Conservation (phyloP, 768 basidiomycete genomes). For the Daedaleopsis nitida region DNA sequence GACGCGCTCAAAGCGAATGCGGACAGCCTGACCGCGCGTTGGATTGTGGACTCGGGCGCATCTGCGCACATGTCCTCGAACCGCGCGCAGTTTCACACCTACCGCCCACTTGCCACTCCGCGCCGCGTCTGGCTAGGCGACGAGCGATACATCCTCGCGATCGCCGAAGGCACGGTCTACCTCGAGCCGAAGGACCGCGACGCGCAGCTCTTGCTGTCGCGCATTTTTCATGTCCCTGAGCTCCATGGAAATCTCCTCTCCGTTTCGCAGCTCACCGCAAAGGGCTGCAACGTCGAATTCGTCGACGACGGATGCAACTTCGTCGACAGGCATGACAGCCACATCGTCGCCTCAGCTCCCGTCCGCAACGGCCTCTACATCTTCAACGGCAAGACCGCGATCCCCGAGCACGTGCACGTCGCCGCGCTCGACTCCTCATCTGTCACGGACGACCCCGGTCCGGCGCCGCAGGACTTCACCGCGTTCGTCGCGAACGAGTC, state of each 20-base stretch:
- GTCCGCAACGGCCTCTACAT: constrained; percentile 16
- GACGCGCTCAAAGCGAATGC: background rate
- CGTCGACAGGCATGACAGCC: background rate
- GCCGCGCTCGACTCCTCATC: background rate
- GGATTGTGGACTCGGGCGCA: constrained; percentile 24
- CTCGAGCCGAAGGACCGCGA: background rate
- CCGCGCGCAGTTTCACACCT: constrained; percentile 10
- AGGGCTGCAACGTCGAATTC: constrained; percentile 2
- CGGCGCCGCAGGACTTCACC: background rate
- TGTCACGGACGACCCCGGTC: background rate
- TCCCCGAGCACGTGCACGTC: constrained; percentile 3
- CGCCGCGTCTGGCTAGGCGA: constrained; percentile 20
- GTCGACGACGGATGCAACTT: constrained; percentile 4
- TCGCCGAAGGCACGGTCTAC: constrained; percentile 9
- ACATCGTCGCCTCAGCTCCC: constrained; percentile 1
- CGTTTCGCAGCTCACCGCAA: constrained; percentile 15
- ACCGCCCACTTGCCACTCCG: background rate
- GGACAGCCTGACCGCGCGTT: background rate
- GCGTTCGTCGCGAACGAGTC: constrained; percentile 5
- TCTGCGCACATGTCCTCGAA: constrained; percentile 20
- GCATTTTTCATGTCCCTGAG: constrained; percentile 23
- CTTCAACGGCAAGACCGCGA: background rate
- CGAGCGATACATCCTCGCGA: constrained; percentile 16
- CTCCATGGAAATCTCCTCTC: constrained; percentile 26
- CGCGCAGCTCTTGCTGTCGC: constrained; percentile 4